Evolutionary conservation across 805 yeast species (phyloP).

Genomic region (Sungouiozyma ichnusensis): DNA sequence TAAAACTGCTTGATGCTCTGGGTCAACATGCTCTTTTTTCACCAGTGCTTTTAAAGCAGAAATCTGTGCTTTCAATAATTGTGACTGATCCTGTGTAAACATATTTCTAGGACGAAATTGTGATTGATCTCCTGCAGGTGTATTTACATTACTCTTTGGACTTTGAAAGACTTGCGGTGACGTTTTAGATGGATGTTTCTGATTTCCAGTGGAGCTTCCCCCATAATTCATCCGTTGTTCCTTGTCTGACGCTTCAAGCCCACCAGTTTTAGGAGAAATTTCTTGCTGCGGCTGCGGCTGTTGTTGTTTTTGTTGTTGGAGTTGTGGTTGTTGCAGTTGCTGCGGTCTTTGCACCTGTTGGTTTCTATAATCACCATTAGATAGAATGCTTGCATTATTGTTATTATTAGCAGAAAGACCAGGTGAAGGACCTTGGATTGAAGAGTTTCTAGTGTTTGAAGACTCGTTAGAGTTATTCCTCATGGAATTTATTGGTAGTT

Average conservation of each 20-base stretch:
- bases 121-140: slow-evolving; percentile 1
- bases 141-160: slow-evolving; percentile 1
- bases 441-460: background rate
- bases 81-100: slow-evolving; percentile 24
- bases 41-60: slow-evolving; percentile 26
- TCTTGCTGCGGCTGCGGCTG: slow-evolving; percentile 5
- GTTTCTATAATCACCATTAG: slow-evolving; percentile 6
- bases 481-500: background rate
- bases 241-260: background rate
- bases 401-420: slow-evolving; percentile 3
- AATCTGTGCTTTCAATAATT: slow-evolving; percentile 27
- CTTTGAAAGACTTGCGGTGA: slow-evolving; percentile 2
- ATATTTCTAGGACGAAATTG: slow-evolving; percentile 10
- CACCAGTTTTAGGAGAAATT: background rate
- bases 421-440: slow-evolving; percentile 8
- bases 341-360: slow-evolving; percentile 9
- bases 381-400: background rate
- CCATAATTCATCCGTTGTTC: background rate
- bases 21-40: slow-evolving; percentile 23
- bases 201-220: background rate
- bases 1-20: slow-evolving; percentile 18
- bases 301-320: slow-evolving; percentile 4
- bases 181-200: background rate
- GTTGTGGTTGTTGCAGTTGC: slow-evolving; percentile 7
- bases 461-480: background rate